Evolutionary conservation across 495 filamentous ascomycete genomes (phyloP), one percentile per base, ranked within the genome.

Genomic region (Niebla homalea): DNA sequence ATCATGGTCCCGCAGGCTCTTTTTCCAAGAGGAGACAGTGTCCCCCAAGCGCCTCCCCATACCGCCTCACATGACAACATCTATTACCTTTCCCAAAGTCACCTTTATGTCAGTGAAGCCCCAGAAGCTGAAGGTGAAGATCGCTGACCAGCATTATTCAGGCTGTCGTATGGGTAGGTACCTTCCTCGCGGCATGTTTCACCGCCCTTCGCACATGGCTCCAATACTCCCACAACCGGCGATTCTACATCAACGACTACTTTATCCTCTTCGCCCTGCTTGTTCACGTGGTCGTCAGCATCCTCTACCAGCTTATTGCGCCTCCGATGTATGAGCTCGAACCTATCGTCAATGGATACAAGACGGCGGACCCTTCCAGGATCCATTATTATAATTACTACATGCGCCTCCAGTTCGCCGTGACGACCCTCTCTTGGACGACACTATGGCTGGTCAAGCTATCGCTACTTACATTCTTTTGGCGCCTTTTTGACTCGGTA

Each of bases 241-340:
- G 46, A 37, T 49, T 49, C 35, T 20, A 36, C 35, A 44, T 49
- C 46, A 49, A 49, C 15, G 46, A 49, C 46, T 49, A 49, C 46
- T 49, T 29, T 15, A 49, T 49, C 35, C 12, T 38, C 8, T 38
- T 43, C 19, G 46, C 46, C 5, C 5, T 49, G 35, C 23, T 49
- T 8, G 14, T 49, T 8, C 46, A 49, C 46, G 11, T 49, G 6
- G 35, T 37, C 25, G n/a, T 32, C 36, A 37, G 25, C 25, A 37
- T 37, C 16, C 25, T 49, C 15, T 44, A 49, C 35, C 46, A 49
- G 35, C 7, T 20, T 19, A 20, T 20, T 20, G 36, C 20, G 20
- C 25, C 23, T 16, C 19, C 46, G 4, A 44, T 49, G 46, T 49
- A 49, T 25, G 46, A 38, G 35, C 46, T 49, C 22, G 46, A 49